Evolutionary conservation across 2,329 filamentous ascomycete species (phyloP).

Genomic region (Penicillium sp.): DNA sequence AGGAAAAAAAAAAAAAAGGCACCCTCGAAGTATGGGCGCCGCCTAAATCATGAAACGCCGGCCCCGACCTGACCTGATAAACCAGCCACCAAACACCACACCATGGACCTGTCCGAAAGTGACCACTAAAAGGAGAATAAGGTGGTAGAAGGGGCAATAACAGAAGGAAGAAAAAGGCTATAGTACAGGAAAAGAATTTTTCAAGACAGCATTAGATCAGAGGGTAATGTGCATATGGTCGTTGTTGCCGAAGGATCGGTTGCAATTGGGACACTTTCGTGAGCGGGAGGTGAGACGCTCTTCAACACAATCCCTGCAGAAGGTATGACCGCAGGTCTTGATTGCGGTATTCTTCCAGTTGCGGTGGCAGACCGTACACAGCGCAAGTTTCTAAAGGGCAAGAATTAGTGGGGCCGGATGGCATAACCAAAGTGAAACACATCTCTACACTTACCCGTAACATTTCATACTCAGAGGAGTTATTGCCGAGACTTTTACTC

Average conservation of each 20-base stretch:
- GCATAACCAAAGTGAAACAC: background rate
- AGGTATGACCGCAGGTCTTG: conserved; percentile 91
- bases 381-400: conserved; percentile 61
- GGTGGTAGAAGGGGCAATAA: conserved; percentile 8
- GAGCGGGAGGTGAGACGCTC: conserved; percentile 85
- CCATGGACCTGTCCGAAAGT: conserved; percentile 33
- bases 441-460: conserved; percentile 67
- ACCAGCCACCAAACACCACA: conserved; percentile 36
- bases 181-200: conserved; percentile 32
- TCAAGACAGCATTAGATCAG: conserved; percentile 23
- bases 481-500: conserved; percentile 75
- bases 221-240: conserved; percentile 71
- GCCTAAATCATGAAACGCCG: conserved; percentile 33
- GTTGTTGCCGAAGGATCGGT: conserved; percentile 82
- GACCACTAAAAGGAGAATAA: conserved; percentile 19
- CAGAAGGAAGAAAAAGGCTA: conserved; percentile 28
- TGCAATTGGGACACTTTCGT: conserved; percentile 93
- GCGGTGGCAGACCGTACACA: conserved; percentile 88
- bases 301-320: conserved; percentile 87
- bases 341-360: conserved; percentile 93
- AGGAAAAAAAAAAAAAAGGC: conserved; percentile 8
- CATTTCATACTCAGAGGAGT: conserved; percentile 77
- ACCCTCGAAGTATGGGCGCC: conserved; percentile 3
- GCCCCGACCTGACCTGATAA: conserved; percentile 33
- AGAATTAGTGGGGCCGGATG: conserved; percentile 16